Evolutionary conservation across 2,329 filamentous ascomycete species (phyloP), one percentile per base, ranked within the genome.

Genomic region (Shiraia sp.): DNA sequence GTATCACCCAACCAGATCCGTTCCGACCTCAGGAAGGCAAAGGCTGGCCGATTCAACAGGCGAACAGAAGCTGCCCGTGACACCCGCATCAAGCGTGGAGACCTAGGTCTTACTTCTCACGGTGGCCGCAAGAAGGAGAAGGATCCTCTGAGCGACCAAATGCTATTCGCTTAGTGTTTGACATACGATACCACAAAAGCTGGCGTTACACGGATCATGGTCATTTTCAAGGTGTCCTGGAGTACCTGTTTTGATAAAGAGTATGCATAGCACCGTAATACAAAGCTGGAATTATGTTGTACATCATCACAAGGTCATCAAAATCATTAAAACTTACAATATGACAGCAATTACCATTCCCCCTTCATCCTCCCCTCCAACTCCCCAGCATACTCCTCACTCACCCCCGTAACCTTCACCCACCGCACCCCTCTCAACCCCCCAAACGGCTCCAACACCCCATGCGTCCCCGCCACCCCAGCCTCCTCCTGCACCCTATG

Each of bases 1-100:
- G 88, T 99, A 39, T 93, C 87, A 55, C 93, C 93, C 8, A 99
- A 99, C 80, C 89, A 96, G 73, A 83, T 97, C 51, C 80, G 93
- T 54, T 79, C 89, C 28, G 93, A 97, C 51, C 71, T 95, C 56
- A 79, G 89, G 57, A 77, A 82, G 71, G 77, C 80, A 56, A 90
- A 89, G 76, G 89, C 91, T 0, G 80, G 82, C 34, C 83, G 83
- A 55, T 92, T 95, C 74, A 88, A 88, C 55, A 78, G 79, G 41
- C 80, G 93, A 47, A 82, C 84, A 22, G 90, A 95, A 65, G 83
- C 87, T 57, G 76, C 80, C 53, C 77, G 86, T 35, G 88, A 92
- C 63, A 80, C 84, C 51, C 75, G 85, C 61, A 80, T 83, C 41
- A 93, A 87, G 78, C 87, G 82, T 71, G 83, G 83, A 29, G 83